Conservation (phyloP, 495 filamentous ascomycete genomes). For the Rhizodiscina lignyota region DNA sequence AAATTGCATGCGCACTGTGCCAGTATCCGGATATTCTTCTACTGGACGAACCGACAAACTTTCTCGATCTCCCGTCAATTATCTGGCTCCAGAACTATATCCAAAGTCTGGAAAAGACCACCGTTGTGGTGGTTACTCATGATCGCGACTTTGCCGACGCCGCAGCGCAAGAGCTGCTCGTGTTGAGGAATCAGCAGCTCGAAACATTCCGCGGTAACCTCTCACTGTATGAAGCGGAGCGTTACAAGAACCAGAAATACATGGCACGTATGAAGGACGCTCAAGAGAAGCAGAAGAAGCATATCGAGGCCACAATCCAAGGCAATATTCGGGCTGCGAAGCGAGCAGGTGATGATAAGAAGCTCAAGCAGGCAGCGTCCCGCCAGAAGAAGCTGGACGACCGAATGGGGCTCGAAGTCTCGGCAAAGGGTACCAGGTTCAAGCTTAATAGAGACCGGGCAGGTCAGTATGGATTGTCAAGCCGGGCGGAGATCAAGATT, state of each 20-base stretch:
- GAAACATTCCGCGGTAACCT: conserved; percentile 57
- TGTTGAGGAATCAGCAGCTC: conserved; percentile 49
- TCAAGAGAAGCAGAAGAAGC: conserved; percentile 56
- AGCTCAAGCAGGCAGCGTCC: conserved; percentile 59
- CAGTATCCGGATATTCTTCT: conserved; percentile 64
- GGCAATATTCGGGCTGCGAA: conserved; percentile 52
- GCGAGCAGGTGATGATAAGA: conserved; percentile 60
- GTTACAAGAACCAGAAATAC: conserved; percentile 44
- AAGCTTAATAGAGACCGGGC: conserved; percentile 58
- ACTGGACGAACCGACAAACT: conserved; percentile 79
- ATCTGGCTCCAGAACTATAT: conserved; percentile 68
- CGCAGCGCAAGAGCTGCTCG: conserved; percentile 58
- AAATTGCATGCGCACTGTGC: conserved; percentile 48
- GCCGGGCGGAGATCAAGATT: conserved; percentile 50
- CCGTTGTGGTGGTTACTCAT: conserved; percentile 61
- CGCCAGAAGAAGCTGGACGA: conserved; percentile 71
- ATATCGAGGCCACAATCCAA: conserved; percentile 61
- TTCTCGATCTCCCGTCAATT: conserved; percentile 64
- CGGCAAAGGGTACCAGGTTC: conserved; percentile 52
- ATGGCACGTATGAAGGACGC: conserved; percentile 62
- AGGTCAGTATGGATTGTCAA: conserved; percentile 35
- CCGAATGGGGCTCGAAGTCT: conserved; percentile 55
- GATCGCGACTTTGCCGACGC: conserved; percentile 59
- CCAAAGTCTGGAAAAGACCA: conserved; percentile 30
- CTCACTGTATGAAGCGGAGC: conserved; percentile 46